phyloP scores from a whole-genome alignment of 129 eudicot species.

The Helianthus tuberosus region DNA sequence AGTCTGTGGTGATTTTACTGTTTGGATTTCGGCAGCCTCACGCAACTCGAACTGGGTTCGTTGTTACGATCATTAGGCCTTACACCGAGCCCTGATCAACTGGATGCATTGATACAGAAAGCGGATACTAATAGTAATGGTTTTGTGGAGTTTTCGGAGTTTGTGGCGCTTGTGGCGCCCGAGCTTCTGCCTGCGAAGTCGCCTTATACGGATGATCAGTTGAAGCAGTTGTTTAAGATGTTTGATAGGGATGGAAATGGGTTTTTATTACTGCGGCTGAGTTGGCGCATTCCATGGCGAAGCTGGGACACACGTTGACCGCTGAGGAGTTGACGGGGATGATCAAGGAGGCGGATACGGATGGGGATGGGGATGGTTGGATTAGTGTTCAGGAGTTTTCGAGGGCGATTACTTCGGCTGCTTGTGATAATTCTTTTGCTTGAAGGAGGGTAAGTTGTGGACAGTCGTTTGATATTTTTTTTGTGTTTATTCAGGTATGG shows the following conservation, averaged over 20 bases:
- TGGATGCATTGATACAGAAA: slow-evolving; percentile 77
- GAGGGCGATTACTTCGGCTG: slow-evolving; percentile 88
- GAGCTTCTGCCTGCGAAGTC: slow-evolving; percentile 84
- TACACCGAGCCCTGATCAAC: slow-evolving; percentile 87
- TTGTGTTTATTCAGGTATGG: slow-evolving; percentile 30
- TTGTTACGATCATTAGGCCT: slow-evolving; percentile 79
- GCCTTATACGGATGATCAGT: slow-evolving; percentile 87
- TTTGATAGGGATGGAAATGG: slow-evolving; percentile 95
- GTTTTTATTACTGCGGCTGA: slow-evolving; percentile 82
- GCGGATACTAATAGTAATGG: slow-evolving; percentile 94
- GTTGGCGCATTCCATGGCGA: slow-evolving; percentile 93
- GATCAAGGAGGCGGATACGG: slow-evolving; percentile 90
- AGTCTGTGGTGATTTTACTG: too few species aligned
- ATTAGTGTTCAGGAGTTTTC: slow-evolving; percentile 83
- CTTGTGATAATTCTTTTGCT: slow-evolving; percentile 84
- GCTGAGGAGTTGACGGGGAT: slow-evolving; percentile 92
- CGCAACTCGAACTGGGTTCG: slow-evolving; percentile 93
- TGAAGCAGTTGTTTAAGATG: slow-evolving; percentile 78
- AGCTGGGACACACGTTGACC: slow-evolving; percentile 89
- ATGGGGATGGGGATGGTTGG: slow-evolving; percentile 97
- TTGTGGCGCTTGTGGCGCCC: slow-evolving; percentile 83
- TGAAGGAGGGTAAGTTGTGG: slow-evolving; percentile 16
- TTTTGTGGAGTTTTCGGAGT: slow-evolving; percentile 85
- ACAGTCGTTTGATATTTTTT: neutral
- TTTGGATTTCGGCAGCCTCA: slow-evolving; percentile 91